Base-by-base conservation (phyloP, 208 protist genomes). In the Zelonia costaricensis region DNA sequence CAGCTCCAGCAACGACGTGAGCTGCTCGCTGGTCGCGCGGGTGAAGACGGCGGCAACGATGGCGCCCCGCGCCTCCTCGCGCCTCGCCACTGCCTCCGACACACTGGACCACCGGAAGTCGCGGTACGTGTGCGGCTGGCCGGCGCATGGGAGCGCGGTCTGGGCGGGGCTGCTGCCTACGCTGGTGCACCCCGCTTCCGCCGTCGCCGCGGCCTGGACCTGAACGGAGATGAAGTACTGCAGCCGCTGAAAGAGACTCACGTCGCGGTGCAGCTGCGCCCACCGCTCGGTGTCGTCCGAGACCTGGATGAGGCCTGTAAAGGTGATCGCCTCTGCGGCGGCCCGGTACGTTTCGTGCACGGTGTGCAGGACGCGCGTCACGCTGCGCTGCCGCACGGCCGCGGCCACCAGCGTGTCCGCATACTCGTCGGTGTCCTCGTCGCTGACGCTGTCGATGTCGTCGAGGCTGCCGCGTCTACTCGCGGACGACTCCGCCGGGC, bases 21-120 rank as follows among this genome's bases (percentile, higher is more conserved):
- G 70, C 46, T 73, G 58, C 49, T 57, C 42, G 42, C 64, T 76
- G 1, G 77, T 80, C 36, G 79, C 58, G 15, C 44, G 42, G 3
- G 76, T 77, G 69, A 91, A 91, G 53, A 83, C 76, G 31, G 73
- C 53, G 25, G 35, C 45, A n/a, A 88, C 56, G 47, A 91, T 77
- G 30, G 53, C 46, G 31, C 53, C 47, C 13, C 84, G 69, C 36
- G 47, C 53, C 53, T 76, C 65, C 52, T 91, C 84, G 9, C 84
- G 74, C 25, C 56, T 67, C 47, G 27, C 70, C 28, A 83, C 48
- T 6, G 80, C 84, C 46, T 91, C 80, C 36, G 52, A 54, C 38
- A 67, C 62, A 1, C 70, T 81, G 15, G 65, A 53, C 77, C 77
- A 85, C 31, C 33, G 42, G 40, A 90, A 79, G 44, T 47, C 62